Base-by-base conservation (phyloP, 1,284 basidiomycete genomes). In the Microbotryum scabiosae region DNA sequence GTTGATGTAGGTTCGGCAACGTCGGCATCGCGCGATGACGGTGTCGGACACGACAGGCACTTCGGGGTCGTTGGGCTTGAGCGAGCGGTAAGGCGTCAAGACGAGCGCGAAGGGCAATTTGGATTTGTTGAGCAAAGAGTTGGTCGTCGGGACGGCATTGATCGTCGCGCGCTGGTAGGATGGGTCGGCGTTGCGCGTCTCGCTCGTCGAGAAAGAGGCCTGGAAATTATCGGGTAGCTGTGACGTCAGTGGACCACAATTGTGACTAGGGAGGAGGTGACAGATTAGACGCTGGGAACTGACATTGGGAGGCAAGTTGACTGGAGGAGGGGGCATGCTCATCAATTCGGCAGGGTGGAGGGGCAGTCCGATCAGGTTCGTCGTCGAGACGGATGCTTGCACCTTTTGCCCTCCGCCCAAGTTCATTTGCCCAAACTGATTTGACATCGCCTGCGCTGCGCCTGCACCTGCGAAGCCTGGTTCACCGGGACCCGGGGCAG, bases 1-100 rank as follows among this genome's bases (percentile, higher is more conserved):
- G 75, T 98, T 97, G 78, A 99, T 98, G 78, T 98, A 98, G 49
- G 91, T 90, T 72, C 96, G 84, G 81, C 96, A 98, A 46, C 94
- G 84, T 65, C 96, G 84, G 78, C 96, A 98, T 51, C 96, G 88
- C 51, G 96, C 94, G 71, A 98, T 98, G 52, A 98, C 88, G 0
- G 89, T 91, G 75, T 98, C 96, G 1, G 87, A 83, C 3, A 97
- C 84, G 44, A 97, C 82, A 14, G 92, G 90, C 16, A 97, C 90
- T 65, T 71, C 68, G 67, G 72, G 25, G 53, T 80, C 79, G 9
- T 72, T 73, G 47, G 78, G 75, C 60, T 79, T 78, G 63, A 91
- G 76, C 2, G 87, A 86, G 49, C 93, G 85, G 77, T 97, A 94
- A 0, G 96, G 96, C 0, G 90, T 90, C 70, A 97, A 81, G 62